These are phyloP conservation scores for Aristolochia contorta DNA, from an alignment of 164 flowering plant species.

Conservation along the genomic window DNA sequence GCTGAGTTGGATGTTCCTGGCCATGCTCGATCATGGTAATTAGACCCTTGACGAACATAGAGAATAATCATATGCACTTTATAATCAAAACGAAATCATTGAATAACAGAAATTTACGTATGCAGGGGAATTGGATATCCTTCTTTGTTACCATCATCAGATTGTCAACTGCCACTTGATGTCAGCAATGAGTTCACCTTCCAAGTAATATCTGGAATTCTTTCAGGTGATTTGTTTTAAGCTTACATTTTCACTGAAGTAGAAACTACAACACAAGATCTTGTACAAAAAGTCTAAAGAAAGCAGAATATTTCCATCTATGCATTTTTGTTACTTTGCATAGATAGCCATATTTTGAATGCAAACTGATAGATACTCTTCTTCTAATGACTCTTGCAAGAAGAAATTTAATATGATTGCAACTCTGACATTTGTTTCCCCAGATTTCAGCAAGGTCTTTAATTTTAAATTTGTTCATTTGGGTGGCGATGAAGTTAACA, in stretches of 20 bases:
- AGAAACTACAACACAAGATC: no score
- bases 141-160: conserved; percentile 63
- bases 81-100: background rate
- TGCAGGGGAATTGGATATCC: conserved; percentile 90
- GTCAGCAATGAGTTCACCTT: conserved; percentile 87
- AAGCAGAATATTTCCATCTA: no score
- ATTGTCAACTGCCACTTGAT: conserved; percentile 85
- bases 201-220: conserved; percentile 77
- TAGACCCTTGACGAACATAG: background rate
- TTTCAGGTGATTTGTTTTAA: conserved; percentile 48
- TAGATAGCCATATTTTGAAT: no score
- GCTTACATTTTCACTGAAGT: background rate
- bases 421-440: conserved; percentile 4
- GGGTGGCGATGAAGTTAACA: conserved; percentile 93
- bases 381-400: no score
- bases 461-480: conserved; percentile 71
- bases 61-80: background rate
- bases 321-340: no score
- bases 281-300: no score
- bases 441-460: conserved; percentile 91
- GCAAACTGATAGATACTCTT: no score
- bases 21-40: conserved; percentile 72
- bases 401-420: no score
- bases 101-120: conserved; percentile 6
- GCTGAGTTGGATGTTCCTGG: conserved; percentile 94